Base-by-base conservation (phyloP, 495 filamentous ascomycete genomes). In the Symbiotaphrina buchneri region DNA sequence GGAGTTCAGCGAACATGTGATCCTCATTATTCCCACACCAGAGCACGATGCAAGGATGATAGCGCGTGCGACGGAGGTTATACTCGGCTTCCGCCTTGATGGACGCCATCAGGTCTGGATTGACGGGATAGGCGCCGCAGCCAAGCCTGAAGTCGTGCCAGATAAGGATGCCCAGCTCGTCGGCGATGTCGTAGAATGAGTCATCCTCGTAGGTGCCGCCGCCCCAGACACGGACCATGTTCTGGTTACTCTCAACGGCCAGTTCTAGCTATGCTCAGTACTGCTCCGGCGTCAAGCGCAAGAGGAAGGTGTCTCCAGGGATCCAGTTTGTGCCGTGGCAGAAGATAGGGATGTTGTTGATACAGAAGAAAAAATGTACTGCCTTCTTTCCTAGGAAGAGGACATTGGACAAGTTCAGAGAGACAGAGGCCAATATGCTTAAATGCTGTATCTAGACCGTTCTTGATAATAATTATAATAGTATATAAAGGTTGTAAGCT, bases 121-220 rank as follows among this genome's bases (percentile, higher is more conserved):
- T 43, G 0, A 65, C 54, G 0, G 71, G 71, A 38, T 77, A 77
- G 10, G 73, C 41, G 0, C 66, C 58, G 46, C 71, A 68, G 18
- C 64, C 63, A 44, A 72, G 75, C 43, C 73, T 56, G 28, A 74
- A 74, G 31, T 75, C 71, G 30, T 59, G 69, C 71, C 71, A 77
- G 3, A 77, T 52, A 10, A 75, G 47, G 8, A 77, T 58, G 1
- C 72, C 71, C 36, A 56, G 52, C 42, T 74, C 61, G 38, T 77
- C 71, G 5, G 69, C 71, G 10, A 74, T 47, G 36, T 77, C 69
- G 38, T 71, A 75, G 30, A 77, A 70, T 32, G 69, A 74, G 41
- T 74, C 71, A 1, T 65, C 67, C 10, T 60, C 52, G 37, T 75
- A 77, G 2, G 64, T 60, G 11, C 71, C 68, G 7, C 61, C 65